Evolutionary conservation across 2,329 filamentous ascomycete genomes (phyloP).

Genomic region (Teratosphaeria gauchensis): DNA sequence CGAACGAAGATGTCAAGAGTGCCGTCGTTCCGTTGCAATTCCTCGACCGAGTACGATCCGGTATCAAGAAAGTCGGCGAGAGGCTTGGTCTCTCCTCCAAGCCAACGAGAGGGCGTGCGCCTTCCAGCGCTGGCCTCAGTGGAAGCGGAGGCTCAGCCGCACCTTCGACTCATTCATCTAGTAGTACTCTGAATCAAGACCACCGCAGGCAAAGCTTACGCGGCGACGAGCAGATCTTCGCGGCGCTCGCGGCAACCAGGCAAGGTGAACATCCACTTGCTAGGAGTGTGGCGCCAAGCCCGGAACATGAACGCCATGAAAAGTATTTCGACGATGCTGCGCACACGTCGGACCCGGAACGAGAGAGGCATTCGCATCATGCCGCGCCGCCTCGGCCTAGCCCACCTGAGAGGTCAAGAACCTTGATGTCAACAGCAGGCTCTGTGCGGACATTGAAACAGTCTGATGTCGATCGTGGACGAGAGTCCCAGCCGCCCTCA

Average conservation of each 20-base stretch:
- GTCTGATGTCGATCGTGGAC: constrained; percentile 24
- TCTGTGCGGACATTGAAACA: constrained; percentile 39
- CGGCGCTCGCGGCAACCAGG: constrained; percentile 40
- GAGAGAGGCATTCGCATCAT: neutral
- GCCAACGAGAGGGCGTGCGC: constrained; percentile 43
- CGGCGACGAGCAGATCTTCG: constrained; percentile 48
- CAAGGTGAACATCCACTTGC: constrained; percentile 62
- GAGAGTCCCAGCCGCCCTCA: constrained; percentile 30
- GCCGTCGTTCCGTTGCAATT: constrained; percentile 86
- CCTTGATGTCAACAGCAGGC: constrained; percentile 30
- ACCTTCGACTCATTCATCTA: constrained; percentile 44
- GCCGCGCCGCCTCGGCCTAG: constrained; percentile 15
- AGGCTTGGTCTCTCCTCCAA: constrained; percentile 7
- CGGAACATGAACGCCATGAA: constrained; percentile 33
- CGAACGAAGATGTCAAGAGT: constrained; percentile 77
- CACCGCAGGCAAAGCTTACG: constrained; percentile 48
- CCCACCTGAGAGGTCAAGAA: constrained; percentile 31
- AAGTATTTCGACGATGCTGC: constrained; percentile 11
- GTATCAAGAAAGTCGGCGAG: constrained; percentile 46
- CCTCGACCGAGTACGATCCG: constrained; percentile 73
- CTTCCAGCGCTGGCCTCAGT: constrained; percentile 41
- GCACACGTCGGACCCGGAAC: neutral
- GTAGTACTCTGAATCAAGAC: constrained; percentile 46
- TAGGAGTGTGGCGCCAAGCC: constrained; percentile 63
- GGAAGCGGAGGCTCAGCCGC: constrained; percentile 35